phyloP scores from a whole-genome alignment of 2,329 filamentous ascomycete genomes.

The Monosporascus sp. region DNA sequence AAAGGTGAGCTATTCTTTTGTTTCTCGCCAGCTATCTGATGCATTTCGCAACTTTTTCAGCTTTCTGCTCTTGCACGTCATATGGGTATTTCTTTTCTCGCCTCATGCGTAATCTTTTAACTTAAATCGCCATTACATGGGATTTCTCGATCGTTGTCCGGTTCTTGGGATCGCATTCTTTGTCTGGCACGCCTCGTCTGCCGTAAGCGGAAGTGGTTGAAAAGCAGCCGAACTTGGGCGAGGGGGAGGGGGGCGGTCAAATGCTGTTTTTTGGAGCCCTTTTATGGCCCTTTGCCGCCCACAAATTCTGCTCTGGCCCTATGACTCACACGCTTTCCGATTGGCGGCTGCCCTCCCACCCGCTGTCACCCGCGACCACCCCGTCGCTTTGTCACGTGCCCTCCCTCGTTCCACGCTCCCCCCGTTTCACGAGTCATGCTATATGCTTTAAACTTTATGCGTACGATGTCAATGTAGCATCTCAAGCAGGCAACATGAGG shows the following conservation, averaged over 20 bases:
- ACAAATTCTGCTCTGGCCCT: constrained; percentile 8
- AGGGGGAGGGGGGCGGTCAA: constrained; percentile 34
- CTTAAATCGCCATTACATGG: too few relatives aligned
- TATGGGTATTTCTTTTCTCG: not conserved
- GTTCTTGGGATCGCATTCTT: constrained; percentile 1
- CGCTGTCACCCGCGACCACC: not conserved
- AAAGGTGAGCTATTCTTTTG: constrained; percentile 57
- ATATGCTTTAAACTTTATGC: too few relatives aligned
- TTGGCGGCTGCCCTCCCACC: constrained; percentile 3
- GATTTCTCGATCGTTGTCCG: not conserved
- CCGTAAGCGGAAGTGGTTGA: constrained; percentile 28
- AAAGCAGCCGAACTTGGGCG: constrained; percentile 31
- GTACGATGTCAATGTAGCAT: too few relatives aligned
- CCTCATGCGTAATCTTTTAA: not conserved
- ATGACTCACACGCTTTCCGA: constrained; percentile 15
- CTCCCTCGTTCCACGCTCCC: constrained; percentile 10
- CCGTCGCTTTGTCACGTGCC: constrained; percentile 16
- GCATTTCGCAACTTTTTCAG: not conserved
- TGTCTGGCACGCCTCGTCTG: constrained; percentile 15
- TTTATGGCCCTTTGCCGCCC: constrained; percentile 38
- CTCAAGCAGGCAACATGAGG: too few relatives aligned
- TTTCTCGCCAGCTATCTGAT: not conserved
- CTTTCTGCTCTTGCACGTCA: not conserved
- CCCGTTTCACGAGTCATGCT: constrained; percentile 11
- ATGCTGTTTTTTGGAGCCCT: constrained; percentile 50